These are phyloP conservation scores for Entomortierella chlamydospora DNA, from an alignment of 192 early-diverging fungal species.

Conservation along the genomic window DNA sequence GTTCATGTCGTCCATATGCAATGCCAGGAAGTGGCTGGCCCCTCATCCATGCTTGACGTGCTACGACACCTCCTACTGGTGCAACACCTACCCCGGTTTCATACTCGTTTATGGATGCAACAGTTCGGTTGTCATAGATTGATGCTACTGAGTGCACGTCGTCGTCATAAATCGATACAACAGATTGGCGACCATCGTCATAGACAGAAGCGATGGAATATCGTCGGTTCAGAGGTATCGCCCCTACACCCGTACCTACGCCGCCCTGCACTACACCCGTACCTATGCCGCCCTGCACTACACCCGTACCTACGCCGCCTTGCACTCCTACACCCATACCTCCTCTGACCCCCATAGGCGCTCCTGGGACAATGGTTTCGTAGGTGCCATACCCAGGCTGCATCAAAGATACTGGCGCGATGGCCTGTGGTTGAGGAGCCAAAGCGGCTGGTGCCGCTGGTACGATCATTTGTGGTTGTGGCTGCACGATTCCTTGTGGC, in stretches of 20 bases:
- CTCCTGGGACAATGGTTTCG: conserved; percentile 36
- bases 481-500: conserved; percentile 5
- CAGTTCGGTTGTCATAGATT: conserved; percentile 21
- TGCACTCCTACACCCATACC: background rate
- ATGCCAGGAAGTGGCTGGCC: conserved; percentile 18
- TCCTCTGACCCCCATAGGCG: background rate
- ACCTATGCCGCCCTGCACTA: background rate
- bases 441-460: background rate
- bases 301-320: conserved; percentile 10
- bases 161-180: conserved; percentile 1
- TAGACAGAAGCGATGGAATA: conserved; percentile 38
- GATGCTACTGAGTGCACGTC: conserved; percentile 19
- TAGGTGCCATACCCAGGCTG: conserved; percentile 31
- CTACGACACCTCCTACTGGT: background rate
- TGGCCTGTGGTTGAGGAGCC: conserved; percentile 21
- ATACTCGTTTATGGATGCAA: conserved; percentile 21
- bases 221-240: background rate
- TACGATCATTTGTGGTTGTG: background rate
- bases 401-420: conserved; percentile 6
- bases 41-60: conserved; percentile 7
- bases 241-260: background rate
- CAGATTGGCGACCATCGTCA: conserved; percentile 5
- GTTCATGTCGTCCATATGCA: conserved; percentile 1
- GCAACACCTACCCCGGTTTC: background rate
- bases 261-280: background rate